phyloP scores from a whole-genome alignment of 139 green algal species.

The Chlorella sorokiniana region DNA sequence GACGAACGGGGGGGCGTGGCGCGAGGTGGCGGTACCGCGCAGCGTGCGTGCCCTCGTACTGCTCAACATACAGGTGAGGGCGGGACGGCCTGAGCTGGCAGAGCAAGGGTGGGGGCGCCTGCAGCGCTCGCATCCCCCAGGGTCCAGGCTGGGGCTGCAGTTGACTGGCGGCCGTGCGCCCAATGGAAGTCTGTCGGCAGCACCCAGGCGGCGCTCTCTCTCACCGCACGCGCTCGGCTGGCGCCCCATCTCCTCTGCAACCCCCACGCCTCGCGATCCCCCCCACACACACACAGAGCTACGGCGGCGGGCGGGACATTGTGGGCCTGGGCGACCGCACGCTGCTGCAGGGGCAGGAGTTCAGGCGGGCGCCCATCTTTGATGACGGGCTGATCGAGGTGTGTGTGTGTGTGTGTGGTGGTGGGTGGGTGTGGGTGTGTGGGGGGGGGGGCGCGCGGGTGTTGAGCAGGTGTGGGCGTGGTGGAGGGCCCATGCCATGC shows the following conservation, averaged over 20 bases:
- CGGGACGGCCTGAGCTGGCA: too few relatives aligned
- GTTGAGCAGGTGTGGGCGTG: too few relatives aligned
- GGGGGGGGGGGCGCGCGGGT: neutral
- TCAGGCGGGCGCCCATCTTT: slow-evolving; percentile 54
- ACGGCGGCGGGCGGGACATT: slow-evolving; percentile 81
- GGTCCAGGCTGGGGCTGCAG: too few relatives aligned
- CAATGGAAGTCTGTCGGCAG: too few relatives aligned
- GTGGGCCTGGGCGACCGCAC: slow-evolving; percentile 62
- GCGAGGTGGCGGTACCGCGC: slow-evolving; percentile 53
- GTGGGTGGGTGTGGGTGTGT: neutral
- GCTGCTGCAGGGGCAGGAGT: slow-evolving; percentile 13
- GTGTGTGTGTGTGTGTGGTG: neutral
- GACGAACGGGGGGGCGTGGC: slow-evolving; percentile 42
- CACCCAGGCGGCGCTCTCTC: too few relatives aligned
- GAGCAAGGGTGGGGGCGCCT: slow-evolving; percentile 58
- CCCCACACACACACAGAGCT: slow-evolving; percentile 51
- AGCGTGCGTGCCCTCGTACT: slow-evolving; percentile 75
- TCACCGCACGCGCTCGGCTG: too few relatives aligned
- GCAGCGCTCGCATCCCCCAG: too few relatives aligned
- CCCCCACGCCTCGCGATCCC: neutral
- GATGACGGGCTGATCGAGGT: slow-evolving; percentile 82
- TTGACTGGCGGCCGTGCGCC: too few relatives aligned
- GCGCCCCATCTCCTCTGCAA: too few relatives aligned
- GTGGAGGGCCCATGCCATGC: too few relatives aligned
- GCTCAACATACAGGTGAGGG: slow-evolving; percentile 78